Percentiles rank a stretch among this genome's conserved stretches.
phyloP scores from a whole-genome alignment of 768 basidiomycete genomes.

The Hemileccinum impolitum region DNA sequence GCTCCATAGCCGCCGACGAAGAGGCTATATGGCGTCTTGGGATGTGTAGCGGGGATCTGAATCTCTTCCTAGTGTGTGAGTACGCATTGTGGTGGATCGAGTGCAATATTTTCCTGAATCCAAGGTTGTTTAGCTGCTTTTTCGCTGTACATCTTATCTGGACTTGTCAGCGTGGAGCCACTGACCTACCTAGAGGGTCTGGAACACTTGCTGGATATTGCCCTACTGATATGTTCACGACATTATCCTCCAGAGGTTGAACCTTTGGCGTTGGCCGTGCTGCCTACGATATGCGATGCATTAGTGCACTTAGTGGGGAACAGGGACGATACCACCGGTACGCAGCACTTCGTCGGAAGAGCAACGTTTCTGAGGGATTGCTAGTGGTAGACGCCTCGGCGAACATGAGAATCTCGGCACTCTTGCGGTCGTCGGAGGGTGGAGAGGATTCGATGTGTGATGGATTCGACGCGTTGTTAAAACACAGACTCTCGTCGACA shows the following conservation, averaged over 20 bases:
- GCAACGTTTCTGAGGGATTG: not conserved
- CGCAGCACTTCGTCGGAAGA: slow-evolving; percentile 6
- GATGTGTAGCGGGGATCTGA: slow-evolving; percentile 20
- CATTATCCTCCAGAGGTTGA: slow-evolving; percentile 46
- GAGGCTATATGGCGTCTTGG: slow-evolving; percentile 39
- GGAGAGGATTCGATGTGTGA: slow-evolving; percentile 8
- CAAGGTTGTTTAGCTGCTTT: slow-evolving; percentile 39
- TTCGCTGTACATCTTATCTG: slow-evolving; percentile 40
- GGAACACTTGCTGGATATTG: slow-evolving; percentile 46
- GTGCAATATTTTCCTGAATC: slow-evolving; percentile 1
- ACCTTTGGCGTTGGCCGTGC: slow-evolving; percentile 47
- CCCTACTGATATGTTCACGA: slow-evolving; percentile 46
- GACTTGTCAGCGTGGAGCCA: slow-evolving; percentile 27
- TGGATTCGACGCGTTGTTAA: slow-evolving; percentile 30
- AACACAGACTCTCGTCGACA: slow-evolving; percentile 26
- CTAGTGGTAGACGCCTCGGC: slow-evolving; percentile 8
- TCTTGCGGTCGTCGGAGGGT: slow-evolving; percentile 37
- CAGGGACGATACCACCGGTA: slow-evolving; percentile 25
- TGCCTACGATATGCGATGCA: slow-evolving; percentile 49
- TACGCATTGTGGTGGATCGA: not conserved
- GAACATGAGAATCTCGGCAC: slow-evolving; percentile 47
- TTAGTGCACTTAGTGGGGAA: slow-evolving; percentile 38
- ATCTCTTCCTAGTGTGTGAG: slow-evolving; percentile 45
- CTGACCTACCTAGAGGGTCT: slow-evolving; percentile 42
- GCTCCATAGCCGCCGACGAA: slow-evolving; percentile 20